Evolutionary conservation across 176 grass and related monocot genomes (phyloP).

Genomic region (Hordeum marinum): DNA sequence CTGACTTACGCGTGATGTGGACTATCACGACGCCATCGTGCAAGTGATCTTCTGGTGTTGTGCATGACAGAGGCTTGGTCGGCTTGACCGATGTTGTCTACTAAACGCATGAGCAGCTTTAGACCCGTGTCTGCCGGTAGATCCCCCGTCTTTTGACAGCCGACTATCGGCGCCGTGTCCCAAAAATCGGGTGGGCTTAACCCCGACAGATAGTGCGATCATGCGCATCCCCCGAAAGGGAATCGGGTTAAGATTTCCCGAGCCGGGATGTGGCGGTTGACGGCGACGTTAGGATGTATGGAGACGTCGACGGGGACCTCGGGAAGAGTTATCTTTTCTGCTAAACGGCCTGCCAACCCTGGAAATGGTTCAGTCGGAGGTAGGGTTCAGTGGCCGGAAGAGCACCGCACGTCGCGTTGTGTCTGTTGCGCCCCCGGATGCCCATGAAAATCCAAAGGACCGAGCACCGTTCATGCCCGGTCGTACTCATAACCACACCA

Average conservation of each 20-base stretch:
- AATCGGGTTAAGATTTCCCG: conserved; percentile 53
- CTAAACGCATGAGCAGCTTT: too few relatives aligned
- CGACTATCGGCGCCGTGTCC: too few relatives aligned
- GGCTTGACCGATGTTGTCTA: too few relatives aligned
- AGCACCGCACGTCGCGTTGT: conserved; percentile 52
- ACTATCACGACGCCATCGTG: too few relatives aligned
- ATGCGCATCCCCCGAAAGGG: conserved; percentile 39
- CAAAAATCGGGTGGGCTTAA: neutral
- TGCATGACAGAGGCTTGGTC: too few relatives aligned
- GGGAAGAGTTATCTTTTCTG: conserved; percentile 71
- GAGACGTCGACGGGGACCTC: conserved; percentile 46
- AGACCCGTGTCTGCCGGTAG: too few relatives aligned
- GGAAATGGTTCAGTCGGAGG: conserved; percentile 50
- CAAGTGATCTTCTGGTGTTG: too few relatives aligned
- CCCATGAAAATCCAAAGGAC: conserved; percentile 66
- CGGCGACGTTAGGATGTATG: conserved; percentile 45
- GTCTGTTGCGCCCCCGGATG: conserved; percentile 47
- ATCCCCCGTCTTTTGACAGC: too few relatives aligned
- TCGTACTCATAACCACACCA: conserved; percentile 66
- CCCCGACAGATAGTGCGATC: conserved; percentile 34
- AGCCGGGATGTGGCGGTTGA: conserved; percentile 48
- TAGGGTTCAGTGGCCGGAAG: conserved; percentile 54
- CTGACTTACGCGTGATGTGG: too few relatives aligned
- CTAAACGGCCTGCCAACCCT: conserved; percentile 37
- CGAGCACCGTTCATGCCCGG: conserved; percentile 29